A percentile compares a stretch with the other conserved stretches of the same genome.
Conservation (phyloP, 164 flowering plant genomes). For the Hamamelis virginiana region DNA sequence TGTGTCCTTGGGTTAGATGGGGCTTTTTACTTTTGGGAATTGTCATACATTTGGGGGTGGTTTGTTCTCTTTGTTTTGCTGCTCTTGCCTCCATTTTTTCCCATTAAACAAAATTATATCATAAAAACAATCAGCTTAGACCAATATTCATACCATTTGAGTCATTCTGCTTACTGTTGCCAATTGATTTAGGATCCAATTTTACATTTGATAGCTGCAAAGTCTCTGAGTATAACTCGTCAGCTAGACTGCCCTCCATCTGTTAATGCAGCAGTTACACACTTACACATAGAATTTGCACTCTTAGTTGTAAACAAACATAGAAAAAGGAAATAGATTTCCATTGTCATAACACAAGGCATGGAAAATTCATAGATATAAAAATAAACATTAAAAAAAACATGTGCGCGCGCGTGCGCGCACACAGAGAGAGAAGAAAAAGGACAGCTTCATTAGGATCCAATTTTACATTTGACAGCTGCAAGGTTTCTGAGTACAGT, state of each 20-base stretch:
- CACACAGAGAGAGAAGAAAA: too few species aligned
- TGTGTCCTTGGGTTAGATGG: too few species aligned
- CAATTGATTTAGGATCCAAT: conserved; percentile 9
- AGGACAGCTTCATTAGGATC: too few species aligned
- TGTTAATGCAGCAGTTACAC: conserved; percentile 6
- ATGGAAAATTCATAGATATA: too few species aligned
- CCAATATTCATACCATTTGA: conserved; percentile 6
- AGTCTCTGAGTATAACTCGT: conserved; percentile 33
- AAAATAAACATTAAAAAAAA: too few species aligned
- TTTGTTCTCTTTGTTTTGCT: too few species aligned
- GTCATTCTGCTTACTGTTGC: background rate
- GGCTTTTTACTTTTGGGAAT: too few species aligned
- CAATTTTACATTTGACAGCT: conserved; percentile 6
- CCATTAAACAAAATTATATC: too few species aligned
- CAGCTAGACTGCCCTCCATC: conserved; percentile 29
- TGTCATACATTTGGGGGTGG: too few species aligned
- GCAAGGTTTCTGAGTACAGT: conserved; percentile 29
- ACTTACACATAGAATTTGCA: background rate
- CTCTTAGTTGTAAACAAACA: background rate
- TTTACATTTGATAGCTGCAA: conserved; percentile 14
- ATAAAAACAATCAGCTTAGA: background rate
- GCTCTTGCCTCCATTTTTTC: too few species aligned
- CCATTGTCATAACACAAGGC: too few species aligned
- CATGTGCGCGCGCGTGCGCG: too few species aligned
- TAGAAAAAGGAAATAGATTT: background rate